A percentile compares a stretch with the other conserved stretches of the same genome.
These are phyloP conservation scores for Triadica sebifera DNA, from an alignment of 345 rosid genomes.

Conservation along the genomic window DNA sequence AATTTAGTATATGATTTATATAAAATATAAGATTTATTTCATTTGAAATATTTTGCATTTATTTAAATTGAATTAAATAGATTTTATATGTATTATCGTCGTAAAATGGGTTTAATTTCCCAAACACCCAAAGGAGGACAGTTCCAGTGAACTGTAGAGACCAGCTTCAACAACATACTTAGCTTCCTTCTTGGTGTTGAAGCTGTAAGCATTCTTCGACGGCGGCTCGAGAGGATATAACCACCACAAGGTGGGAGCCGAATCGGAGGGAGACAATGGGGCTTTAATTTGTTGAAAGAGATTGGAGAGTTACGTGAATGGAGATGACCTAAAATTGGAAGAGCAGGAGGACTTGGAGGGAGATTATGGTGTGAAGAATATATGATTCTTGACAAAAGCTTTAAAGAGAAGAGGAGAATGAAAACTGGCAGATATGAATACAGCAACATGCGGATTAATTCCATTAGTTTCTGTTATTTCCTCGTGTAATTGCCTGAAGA, in stretches of 20 bases:
- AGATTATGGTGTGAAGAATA: neutral
- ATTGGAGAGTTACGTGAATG: slow-evolving; percentile 19
- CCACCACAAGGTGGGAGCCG: slow-evolving; percentile 20
- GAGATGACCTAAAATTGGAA: slow-evolving; percentile 24
- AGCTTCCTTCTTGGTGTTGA: too few relatives aligned
- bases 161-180: too few relatives aligned
- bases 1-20: too few relatives aligned
- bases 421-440: neutral
- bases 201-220: slow-evolving; percentile 15
- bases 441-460: neutral
- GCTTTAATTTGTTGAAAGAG: slow-evolving; percentile 39
- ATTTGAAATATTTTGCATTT: too few relatives aligned
- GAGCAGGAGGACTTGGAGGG: slow-evolving; percentile 13
- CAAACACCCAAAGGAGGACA: too few relatives aligned
- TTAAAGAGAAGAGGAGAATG: neutral
- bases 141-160: too few relatives aligned
- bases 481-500: too few relatives aligned
- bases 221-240: slow-evolving; percentile 14
- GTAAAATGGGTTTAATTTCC: too few relatives aligned
- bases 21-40: too few relatives aligned
- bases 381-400: neutral
- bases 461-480: neutral
- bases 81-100: too few relatives aligned
- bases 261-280: slow-evolving; percentile 29
- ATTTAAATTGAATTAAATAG: too few relatives aligned